Conservation (phyloP, 805 yeast genomes). For the Lachancea cidri region DNA sequence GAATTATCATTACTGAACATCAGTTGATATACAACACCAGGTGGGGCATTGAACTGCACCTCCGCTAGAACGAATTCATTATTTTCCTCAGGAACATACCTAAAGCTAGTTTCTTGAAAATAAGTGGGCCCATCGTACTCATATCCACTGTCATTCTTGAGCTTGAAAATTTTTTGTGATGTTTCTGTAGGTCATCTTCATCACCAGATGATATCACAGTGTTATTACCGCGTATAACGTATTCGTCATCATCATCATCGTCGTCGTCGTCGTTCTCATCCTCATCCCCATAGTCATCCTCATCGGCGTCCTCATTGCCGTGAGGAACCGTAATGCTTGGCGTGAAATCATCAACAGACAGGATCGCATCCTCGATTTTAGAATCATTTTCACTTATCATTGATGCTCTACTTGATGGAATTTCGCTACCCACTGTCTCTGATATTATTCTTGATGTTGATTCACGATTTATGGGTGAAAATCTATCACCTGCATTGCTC, state of each 20-base stretch:
- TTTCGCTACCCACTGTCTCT: background rate
- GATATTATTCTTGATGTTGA: background rate
- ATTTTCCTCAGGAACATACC: conserved; percentile 39
- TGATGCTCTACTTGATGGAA: conserved; percentile 27
- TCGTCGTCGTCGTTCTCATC: conserved; percentile 28
- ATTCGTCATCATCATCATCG: conserved; percentile 19
- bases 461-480: background rate
- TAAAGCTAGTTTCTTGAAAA: conserved; percentile 54
- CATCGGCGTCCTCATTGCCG: conserved; percentile 20
- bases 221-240: conserved; percentile 15
- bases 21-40: conserved; percentile 67
- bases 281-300: conserved; percentile 32
- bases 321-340: conserved; percentile 7
- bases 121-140: conserved; percentile 58
- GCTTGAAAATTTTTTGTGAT: conserved; percentile 26
- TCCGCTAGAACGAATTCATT: conserved; percentile 51
- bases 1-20: conserved; percentile 59
- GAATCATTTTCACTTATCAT: conserved; percentile 21
- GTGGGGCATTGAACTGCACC: conserved; percentile 57
- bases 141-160: conserved; percentile 38
- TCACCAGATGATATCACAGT: conserved; percentile 16
- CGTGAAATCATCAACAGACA: conserved; percentile 42
- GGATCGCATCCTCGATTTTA: conserved; percentile 32
- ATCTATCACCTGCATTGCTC: background rate
- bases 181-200: conserved; percentile 16